Evolutionary conservation across 768 basidiomycete genomes (phyloP), one percentile per base, ranked within the genome.

Genomic region (Naganishia onofrii): DNA sequence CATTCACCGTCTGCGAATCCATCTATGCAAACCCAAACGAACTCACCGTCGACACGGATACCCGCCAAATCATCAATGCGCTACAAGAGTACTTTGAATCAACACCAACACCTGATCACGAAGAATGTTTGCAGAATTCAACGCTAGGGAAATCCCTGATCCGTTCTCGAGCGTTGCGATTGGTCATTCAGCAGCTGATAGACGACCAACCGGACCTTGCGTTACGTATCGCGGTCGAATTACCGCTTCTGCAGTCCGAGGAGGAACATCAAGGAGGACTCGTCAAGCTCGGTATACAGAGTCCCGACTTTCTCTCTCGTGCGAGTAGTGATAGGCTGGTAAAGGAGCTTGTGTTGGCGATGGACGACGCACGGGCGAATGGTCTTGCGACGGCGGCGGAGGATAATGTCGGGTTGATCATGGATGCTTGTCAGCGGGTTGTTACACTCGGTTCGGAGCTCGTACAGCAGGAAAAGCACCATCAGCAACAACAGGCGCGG

Each of bases 1-100:
- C 74, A 2, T 64, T 79, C 53, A 71, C 75, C 34, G 70, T 80
- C 15, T 73, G 75, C n/a, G 48, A 72, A 48, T 75, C 77, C 13
- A 74, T 80, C 73, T 80, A 77, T 53, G 73, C 77, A 1, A 70
- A 74, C 13, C 58, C 71, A 3, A 69, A 71, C 28, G 81, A 81
- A 63, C 68, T 80, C 3, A 46, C 42, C 10, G 52, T 78, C n/a
- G 48, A 70, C 1, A 36, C 42, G 29, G 70, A 54, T 34, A 73
- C 56, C 1, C 67, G 23, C 42, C 67, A 32, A 19, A 46, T 70
- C 67, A 32, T 58, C 44, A 44, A 72, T 72, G 55, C 26, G 1
- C 38, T 63, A 23, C 38, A 29, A 21, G 60, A 23, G 7, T 36
- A 58, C 34, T 36, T 34, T 38, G 34, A 32, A 28, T 58, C 57